These are phyloP conservation scores for Pythium phragmitis DNA, from an alignment of 352 stramenopile genomes.

Conservation along the genomic window DNA sequence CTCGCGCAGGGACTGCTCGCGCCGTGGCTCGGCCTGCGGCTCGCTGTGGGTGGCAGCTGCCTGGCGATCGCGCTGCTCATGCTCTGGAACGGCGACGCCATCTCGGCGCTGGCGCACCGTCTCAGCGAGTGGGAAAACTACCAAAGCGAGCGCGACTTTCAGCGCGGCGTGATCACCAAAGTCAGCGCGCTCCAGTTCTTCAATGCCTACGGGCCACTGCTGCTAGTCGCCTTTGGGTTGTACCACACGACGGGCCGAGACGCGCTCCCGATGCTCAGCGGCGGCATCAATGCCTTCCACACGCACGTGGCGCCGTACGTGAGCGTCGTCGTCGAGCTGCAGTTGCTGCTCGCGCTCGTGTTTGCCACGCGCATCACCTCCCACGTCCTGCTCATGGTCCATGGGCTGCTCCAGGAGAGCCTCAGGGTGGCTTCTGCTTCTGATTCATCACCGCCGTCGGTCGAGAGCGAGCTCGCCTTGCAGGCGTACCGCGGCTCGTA, in stretches of 20 bases:
- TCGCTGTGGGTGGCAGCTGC: conserved; percentile 3
- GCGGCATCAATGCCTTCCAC: conserved; percentile 1
- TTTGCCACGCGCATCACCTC: conserved; percentile 23
- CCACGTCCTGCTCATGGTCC: conserved; percentile 15
- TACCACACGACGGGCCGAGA: not conserved
- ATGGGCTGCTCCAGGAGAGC: conserved; percentile 10
- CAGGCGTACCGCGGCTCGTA: conserved; percentile 25
- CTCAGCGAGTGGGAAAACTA: conserved; percentile 38
- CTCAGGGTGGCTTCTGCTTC: not conserved
- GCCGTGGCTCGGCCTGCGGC: conserved; percentile 19
- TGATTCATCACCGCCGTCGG: not conserved
- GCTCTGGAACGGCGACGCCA: conserved; percentile 22
- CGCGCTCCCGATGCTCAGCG: not conserved
- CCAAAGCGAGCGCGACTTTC: conserved; percentile 28
- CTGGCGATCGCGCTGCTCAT: conserved; percentile 19
- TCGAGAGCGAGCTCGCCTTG: conserved; percentile 24
- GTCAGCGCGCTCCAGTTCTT: conserved; percentile 27
- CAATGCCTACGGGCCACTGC: conserved; percentile 28
- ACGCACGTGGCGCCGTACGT: conserved; percentile 6
- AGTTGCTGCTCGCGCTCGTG: conserved; percentile 22
- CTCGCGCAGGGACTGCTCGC: conserved; percentile 4
- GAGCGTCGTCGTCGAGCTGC: conserved; percentile 18
- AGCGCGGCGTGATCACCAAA: conserved; percentile 32
- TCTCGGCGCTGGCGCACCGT: conserved; percentile 21
- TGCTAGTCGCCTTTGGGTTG: conserved; percentile 23